These are phyloP conservation scores for Phalaenopsis equestris DNA, from an alignment of 106 monocot species.

Conservation along the genomic window DNA sequence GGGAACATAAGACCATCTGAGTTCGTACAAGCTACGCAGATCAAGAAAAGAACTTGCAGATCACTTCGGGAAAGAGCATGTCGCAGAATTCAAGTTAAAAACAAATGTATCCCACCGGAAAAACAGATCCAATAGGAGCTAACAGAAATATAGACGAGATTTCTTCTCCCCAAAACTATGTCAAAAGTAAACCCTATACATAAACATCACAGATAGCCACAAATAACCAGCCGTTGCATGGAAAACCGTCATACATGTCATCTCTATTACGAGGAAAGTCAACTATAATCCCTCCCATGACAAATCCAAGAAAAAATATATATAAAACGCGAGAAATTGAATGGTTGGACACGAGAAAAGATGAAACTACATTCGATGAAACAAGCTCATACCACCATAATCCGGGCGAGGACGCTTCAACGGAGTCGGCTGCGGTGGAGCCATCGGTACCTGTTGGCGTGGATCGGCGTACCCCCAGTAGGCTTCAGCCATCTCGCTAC, in stretches of 20 bases:
- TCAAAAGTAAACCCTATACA: neutral
- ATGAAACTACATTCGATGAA: neutral
- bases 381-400: constrained; percentile 2
- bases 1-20: neutral
- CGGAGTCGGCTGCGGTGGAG: constrained; percentile 2
- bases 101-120: neutral
- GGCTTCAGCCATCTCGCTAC: constrained; percentile 7
- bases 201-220: neutral
- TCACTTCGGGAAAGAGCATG: neutral
- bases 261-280: neutral
- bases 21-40: neutral
- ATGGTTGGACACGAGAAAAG: neutral
- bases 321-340: neutral
- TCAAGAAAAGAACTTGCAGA: neutral
- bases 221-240: neutral
- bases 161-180: neutral
- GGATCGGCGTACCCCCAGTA: constrained; percentile 19
- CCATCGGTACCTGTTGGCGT: constrained; percentile 1
- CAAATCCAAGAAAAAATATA: neutral
- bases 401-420: constrained; percentile 21
- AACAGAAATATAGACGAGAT: neutral
- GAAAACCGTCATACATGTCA: neutral
- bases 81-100: neutral
- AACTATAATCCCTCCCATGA: neutral
- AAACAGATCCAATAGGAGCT: neutral